Percentiles rank a stretch among this genome's conserved stretches.
These are phyloP conservation scores for Chlamydomonas incerta DNA, from an alignment of 139 green algal species.

Conservation along the genomic window DNA sequence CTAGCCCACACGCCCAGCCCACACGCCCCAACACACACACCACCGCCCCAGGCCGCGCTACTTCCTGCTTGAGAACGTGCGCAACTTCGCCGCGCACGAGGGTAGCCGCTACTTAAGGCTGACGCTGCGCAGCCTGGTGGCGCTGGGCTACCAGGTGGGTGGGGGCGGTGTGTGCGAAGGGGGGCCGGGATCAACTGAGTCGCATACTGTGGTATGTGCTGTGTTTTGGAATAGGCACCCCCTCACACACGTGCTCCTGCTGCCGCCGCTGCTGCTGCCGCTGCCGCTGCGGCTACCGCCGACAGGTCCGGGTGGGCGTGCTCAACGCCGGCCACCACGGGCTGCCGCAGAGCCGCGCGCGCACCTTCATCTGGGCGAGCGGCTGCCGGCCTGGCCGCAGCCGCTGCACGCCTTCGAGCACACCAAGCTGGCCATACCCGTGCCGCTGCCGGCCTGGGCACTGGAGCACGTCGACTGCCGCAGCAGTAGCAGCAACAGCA, in stretches of 20 bases:
- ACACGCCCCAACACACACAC: too few relatives aligned
- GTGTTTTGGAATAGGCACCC: too few relatives aligned
- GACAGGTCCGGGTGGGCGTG: conserved; percentile 96
- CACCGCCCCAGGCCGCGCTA: conserved; percentile 92
- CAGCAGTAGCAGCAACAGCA: neutral
- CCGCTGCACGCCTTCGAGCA: conserved; percentile 83
- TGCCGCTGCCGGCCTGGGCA: too few relatives aligned
- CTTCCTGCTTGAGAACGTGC: conserved; percentile 97
- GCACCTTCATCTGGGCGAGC: conserved; percentile 95
- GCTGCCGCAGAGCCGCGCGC: conserved; percentile 93
- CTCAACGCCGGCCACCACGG: conserved; percentile 96
- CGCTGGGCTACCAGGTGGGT: conserved; percentile 96
- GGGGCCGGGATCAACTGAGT: too few relatives aligned
- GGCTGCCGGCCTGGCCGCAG: conserved; percentile 89
- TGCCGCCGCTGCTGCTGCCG: too few relatives aligned
- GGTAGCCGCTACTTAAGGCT: conserved; percentile 94
- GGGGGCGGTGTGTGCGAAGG: neutral
- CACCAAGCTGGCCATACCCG: neutral
- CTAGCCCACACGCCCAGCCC: too few relatives aligned
- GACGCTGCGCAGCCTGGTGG: conserved; percentile 89
- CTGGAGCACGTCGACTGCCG: neutral
- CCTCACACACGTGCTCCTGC: too few relatives aligned
- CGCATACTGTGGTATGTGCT: too few relatives aligned
- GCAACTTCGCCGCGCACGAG: conserved; percentile 97
- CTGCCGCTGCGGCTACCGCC: too few relatives aligned